phyloP scores from a whole-genome alignment of 495 filamentous ascomycete species.

The Aspergillus coremiiformis region DNA sequence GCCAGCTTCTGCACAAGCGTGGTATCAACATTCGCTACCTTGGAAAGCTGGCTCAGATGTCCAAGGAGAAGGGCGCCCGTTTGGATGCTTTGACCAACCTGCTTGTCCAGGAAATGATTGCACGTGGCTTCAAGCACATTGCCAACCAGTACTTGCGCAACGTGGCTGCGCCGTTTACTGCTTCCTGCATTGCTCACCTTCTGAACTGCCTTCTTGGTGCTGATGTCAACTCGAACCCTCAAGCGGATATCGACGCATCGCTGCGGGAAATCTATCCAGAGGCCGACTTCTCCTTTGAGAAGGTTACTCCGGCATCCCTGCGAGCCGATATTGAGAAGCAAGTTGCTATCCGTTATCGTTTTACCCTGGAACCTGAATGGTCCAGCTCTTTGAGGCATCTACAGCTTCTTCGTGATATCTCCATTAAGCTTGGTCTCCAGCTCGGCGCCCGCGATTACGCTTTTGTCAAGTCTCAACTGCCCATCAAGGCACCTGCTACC shows the following conservation, averaged over 20 bases:
- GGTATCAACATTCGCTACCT: slow-evolving; percentile 97
- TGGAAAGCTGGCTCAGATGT: slow-evolving; percentile 67
- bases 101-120: slow-evolving; percentile 84
- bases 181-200: slow-evolving; percentile 74
- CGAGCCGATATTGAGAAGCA: slow-evolving; percentile 63
- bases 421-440: slow-evolving; percentile 88
- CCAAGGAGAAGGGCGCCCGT: slow-evolving; percentile 58
- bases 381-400: slow-evolving; percentile 56
- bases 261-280: slow-evolving; percentile 70
- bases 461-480: slow-evolving; percentile 50
- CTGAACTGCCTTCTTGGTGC: slow-evolving; percentile 89
- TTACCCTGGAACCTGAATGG: slow-evolving; percentile 63
- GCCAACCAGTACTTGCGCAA: slow-evolving; percentile 70
- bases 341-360: slow-evolving; percentile 65
- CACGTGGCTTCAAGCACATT: slow-evolving; percentile 89
- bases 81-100: slow-evolving; percentile 69
- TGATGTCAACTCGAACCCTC: slow-evolving; percentile 66
- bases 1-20: slow-evolving; percentile 85
- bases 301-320: slow-evolving; percentile 65
- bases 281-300: slow-evolving; percentile 73
- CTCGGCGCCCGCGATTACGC: slow-evolving; percentile 72
- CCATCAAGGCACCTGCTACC: slow-evolving; percentile 27
- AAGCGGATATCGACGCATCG: slow-evolving; percentile 66
- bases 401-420: slow-evolving; percentile 82
- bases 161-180: slow-evolving; percentile 68